Percentiles rank a stretch among this genome's conserved stretches.
These are phyloP conservation scores for Urochloa ruziziensis DNA, from an alignment of 176 grass and related monocot species.

Conservation along the genomic window DNA sequence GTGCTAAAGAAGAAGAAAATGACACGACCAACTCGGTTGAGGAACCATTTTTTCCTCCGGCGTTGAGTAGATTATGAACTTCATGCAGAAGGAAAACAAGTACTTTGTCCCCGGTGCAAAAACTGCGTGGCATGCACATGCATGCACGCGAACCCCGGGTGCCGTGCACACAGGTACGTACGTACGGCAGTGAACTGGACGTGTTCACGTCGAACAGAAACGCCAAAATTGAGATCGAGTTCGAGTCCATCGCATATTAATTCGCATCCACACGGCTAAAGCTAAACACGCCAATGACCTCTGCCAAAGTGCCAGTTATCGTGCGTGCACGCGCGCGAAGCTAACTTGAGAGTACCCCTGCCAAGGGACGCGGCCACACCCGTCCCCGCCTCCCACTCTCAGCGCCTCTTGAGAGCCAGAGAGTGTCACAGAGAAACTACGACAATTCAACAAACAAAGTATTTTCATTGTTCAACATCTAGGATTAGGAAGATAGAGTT, in stretches of 20 bases:
- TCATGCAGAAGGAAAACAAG: not conserved
- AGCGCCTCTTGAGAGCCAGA: too few species aligned
- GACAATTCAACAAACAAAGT: too few species aligned
- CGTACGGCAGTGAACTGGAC: not conserved
- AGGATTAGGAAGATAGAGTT: too few species aligned
- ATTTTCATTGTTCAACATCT: too few species aligned
- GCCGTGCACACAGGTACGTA: not conserved
- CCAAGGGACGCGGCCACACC: too few species aligned
- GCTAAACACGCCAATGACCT: too few species aligned
- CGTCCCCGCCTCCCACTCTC: not conserved
- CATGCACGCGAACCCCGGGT: not conserved
- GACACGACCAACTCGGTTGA: not conserved
- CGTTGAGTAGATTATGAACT: not conserved
- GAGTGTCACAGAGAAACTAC: too few species aligned
- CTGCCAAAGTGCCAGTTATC: too few species aligned
- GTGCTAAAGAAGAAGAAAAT: not conserved
- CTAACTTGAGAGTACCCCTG: too few species aligned
- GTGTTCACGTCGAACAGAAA: not conserved
- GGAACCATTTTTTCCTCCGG: not conserved
- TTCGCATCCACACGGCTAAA: too few species aligned
- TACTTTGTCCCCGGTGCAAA: not conserved
- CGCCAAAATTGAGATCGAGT: not conserved
- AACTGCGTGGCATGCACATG: not conserved
- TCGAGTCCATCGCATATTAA: not conserved
- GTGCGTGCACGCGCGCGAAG: too few species aligned